Conservation (phyloP, 306 rosid species). For the Benincasa hispida region DNA sequence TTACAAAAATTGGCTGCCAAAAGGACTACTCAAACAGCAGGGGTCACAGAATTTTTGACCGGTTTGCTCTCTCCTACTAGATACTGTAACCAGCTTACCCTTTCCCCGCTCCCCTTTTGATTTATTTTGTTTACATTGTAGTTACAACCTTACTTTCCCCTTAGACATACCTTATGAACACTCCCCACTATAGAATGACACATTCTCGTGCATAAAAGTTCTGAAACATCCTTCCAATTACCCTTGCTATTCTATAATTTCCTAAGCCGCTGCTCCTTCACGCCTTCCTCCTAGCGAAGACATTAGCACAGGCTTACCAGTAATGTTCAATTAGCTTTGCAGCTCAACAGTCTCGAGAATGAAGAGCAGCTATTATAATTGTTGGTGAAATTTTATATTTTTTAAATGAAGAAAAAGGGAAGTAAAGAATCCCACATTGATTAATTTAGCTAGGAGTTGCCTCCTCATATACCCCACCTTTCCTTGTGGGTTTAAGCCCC, state of each 20-base stretch:
- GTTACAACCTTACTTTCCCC: not conserved
- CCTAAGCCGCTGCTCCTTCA: not conserved
- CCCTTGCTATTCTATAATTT: not conserved
- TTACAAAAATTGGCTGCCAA: not conserved
- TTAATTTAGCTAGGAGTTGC: too few relatives aligned
- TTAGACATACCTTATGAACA: not conserved
- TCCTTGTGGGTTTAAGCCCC: too few relatives aligned
- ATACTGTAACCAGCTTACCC: not conserved
- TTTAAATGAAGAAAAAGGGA: too few relatives aligned
- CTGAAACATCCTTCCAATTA: not conserved
- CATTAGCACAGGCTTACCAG: not conserved
- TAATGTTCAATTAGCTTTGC: not conserved
- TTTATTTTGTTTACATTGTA: not conserved
- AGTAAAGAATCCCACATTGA: too few relatives aligned
- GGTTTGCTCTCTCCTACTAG: not conserved
- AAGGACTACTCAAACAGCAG: not conserved
- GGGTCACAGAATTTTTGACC: not conserved
- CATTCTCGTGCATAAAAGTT: not conserved
- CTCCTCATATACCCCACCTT: too few relatives aligned
- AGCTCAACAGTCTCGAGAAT: not conserved
- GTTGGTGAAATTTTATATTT: too few relatives aligned
- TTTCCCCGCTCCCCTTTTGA: not conserved
- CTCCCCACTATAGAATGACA: not conserved
- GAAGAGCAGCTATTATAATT: not conserved
- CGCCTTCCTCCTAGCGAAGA: not conserved